Evolutionary conservation across 108 stramenopile species (phyloP).

Genomic region (Schizochytrium sp.): DNA sequence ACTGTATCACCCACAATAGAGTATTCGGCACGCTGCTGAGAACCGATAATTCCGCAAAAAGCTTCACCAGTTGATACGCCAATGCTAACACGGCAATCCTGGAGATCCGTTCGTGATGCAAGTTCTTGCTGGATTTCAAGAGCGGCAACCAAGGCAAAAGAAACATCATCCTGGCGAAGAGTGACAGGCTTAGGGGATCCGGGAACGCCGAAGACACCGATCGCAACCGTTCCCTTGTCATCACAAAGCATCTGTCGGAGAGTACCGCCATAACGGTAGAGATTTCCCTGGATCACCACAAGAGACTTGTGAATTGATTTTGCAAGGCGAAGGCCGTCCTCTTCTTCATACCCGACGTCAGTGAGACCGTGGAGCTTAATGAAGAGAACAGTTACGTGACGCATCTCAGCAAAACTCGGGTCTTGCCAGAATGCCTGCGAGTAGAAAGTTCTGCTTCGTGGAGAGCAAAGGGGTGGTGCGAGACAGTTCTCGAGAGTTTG

Average conservation of each 20-base stretch:
- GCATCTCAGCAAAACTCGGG: slow-evolving; percentile 50
- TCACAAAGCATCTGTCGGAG: slow-evolving; percentile 58
- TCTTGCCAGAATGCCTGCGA: slow-evolving; percentile 37
- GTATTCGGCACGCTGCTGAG: slow-evolving; percentile 41
- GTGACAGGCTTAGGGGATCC: neutral
- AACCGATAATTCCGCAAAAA: slow-evolving; percentile 43
- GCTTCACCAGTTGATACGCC: slow-evolving; percentile 34
- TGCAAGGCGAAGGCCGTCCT: slow-evolving; percentile 8
- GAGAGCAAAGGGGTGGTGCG: neutral
- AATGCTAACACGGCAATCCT: neutral
- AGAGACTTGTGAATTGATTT: slow-evolving; percentile 49
- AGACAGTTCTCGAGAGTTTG: neutral
- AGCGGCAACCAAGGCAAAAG: slow-evolving; percentile 9
- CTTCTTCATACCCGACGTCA: neutral
- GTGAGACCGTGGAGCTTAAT: slow-evolving; percentile 47
- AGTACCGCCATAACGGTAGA: slow-evolving; percentile 40
- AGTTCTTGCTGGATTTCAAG: slow-evolving; percentile 35
- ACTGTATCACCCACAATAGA: slow-evolving; percentile 49
- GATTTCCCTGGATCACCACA: slow-evolving; percentile 41
- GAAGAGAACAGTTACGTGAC: slow-evolving; percentile 41
- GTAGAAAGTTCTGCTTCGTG: neutral
- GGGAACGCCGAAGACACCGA: slow-evolving; percentile 49
- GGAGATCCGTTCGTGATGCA: neutral
- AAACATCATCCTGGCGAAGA: slow-evolving; percentile 22
- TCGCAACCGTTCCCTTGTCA: slow-evolving; percentile 46